Evolutionary conservation across 768 basidiomycete genomes (phyloP).

Genomic region (Tricholoma hemisulphureum): DNA sequence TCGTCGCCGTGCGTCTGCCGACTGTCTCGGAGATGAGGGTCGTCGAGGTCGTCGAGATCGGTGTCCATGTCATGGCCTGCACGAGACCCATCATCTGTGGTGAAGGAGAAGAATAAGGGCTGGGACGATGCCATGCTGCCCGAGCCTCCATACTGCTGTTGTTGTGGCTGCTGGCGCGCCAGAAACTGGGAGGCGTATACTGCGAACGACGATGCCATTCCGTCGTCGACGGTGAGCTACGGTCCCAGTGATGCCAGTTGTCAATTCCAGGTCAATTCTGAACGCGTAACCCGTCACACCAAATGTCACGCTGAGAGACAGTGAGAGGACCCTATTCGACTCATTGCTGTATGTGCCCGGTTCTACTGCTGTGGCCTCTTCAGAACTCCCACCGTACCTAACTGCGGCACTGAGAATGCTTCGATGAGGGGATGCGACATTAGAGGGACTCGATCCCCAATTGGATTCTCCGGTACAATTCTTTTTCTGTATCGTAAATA

Average conservation of each 20-base stretch:
- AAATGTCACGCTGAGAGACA: background rate
- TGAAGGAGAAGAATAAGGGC: constrained; percentile 88
- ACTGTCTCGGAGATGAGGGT: constrained; percentile 63
- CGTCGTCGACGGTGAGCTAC: constrained; percentile 16
- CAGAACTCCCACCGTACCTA: too few species aligned
- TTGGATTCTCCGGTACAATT: too few species aligned
- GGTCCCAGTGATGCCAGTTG: constrained; percentile 3
- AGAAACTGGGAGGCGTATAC: constrained; percentile 82
- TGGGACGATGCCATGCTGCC: constrained; percentile 62
- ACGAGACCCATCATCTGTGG: constrained; percentile 66
- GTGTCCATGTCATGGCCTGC: constrained; percentile 44
- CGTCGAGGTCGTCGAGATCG: constrained; percentile 71
- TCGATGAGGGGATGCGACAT: too few species aligned
- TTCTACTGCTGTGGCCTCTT: too few species aligned
- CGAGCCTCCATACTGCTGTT: constrained; percentile 41
- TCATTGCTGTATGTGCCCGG: too few species aligned
- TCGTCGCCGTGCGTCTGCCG: constrained; percentile 42
- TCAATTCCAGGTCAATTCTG: too few species aligned
- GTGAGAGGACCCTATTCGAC: background rate
- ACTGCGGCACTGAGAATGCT: too few species aligned
- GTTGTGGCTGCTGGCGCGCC: too few species aligned
- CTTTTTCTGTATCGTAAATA: too few species aligned
- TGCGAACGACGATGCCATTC: constrained; percentile 69
- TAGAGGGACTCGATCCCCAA: too few species aligned
- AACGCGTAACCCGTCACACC: background rate